Conservation (phyloP, 164 flowering plant genomes). For the Magnolia sinica region DNA sequence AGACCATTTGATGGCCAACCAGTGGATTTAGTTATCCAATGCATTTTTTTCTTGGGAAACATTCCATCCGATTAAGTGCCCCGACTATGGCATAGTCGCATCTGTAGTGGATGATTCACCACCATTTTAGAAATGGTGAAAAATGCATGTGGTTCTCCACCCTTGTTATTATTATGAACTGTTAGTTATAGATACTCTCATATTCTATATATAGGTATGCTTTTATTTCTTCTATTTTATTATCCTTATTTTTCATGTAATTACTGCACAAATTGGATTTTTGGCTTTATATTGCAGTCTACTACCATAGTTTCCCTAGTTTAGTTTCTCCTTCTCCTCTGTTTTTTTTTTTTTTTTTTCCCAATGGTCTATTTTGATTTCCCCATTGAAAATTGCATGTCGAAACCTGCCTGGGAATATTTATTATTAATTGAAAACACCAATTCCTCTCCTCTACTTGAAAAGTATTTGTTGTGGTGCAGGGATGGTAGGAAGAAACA, state of each 20-base stretch:
- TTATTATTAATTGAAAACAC: not conserved
- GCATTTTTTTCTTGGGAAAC: too few relatives aligned
- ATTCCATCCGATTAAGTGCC: not conserved
- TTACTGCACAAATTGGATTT: not conserved
- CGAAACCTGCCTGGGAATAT: not conserved
- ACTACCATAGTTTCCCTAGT: not conserved
- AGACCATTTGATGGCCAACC: too few relatives aligned
- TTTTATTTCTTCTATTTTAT: not conserved
- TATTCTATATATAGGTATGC: too few relatives aligned
- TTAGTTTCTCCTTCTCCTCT: not conserved
- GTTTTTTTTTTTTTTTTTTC: too few relatives aligned
- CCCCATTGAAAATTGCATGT: not conserved
- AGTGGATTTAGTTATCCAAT: too few relatives aligned
- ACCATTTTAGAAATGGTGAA: not conserved
- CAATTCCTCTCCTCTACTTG: slow-evolving; percentile 4
- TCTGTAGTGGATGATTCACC: not conserved
- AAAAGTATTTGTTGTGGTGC: slow-evolving; percentile 28
- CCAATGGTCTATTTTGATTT: not conserved
- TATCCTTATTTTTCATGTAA: not conserved
- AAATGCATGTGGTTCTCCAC: not conserved
- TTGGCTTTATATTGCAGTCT: not conserved
- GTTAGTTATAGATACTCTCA: too few relatives aligned
- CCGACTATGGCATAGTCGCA: not conserved
- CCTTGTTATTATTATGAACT: not conserved
- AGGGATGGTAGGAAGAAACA: slow-evolving; percentile 76